Evolutionary conservation across 805 yeast species (phyloP).

Genomic region (Vanderwaltozyma yarrowii): DNA sequence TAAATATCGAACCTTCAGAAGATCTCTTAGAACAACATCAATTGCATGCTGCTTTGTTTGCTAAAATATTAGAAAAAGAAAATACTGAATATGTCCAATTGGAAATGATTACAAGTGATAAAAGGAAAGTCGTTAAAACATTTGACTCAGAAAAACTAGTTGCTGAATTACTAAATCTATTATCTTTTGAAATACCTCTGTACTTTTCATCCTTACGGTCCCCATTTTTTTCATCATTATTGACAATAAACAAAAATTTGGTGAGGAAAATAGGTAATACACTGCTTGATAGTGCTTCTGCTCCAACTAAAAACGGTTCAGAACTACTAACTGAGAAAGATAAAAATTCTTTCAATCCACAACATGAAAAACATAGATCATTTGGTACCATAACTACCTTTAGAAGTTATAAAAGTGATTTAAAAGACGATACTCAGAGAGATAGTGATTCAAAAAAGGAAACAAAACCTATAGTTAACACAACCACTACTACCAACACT

Average conservation of each 20-base stretch:
- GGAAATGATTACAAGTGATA: conserved; percentile 7
- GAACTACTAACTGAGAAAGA: neutral
- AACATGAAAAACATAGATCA: conserved; percentile 13
- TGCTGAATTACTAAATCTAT: conserved; percentile 3
- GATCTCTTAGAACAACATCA: conserved; percentile 29
- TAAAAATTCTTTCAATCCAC: neutral
- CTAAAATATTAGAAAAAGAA: conserved; percentile 32
- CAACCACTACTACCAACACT: too few species aligned
- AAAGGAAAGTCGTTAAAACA: conserved; percentile 1
- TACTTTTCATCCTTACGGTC: conserved; percentile 22
- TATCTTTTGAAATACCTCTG: conserved; percentile 10
- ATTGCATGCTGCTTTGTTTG: conserved; percentile 40
- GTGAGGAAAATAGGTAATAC: neutral
- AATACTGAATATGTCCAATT: conserved; percentile 9
- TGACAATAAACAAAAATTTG: conserved; percentile 10
- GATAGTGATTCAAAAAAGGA: neutral
- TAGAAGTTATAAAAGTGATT: conserved; percentile 23
- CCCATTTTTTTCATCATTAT: conserved; percentile 9
- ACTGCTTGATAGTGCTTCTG: neutral
- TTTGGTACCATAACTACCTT: conserved; percentile 26
- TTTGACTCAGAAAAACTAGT: conserved; percentile 10
- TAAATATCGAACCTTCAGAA: conserved; percentile 43
- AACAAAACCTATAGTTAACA: neutral
- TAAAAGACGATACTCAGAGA: conserved; percentile 5
- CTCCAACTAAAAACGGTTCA: neutral